A percentile compares a stretch with the other conserved stretches of the same genome.
phyloP scores from a whole-genome alignment of 352 stramenopile species.

The Pythium brassicae region DNA sequence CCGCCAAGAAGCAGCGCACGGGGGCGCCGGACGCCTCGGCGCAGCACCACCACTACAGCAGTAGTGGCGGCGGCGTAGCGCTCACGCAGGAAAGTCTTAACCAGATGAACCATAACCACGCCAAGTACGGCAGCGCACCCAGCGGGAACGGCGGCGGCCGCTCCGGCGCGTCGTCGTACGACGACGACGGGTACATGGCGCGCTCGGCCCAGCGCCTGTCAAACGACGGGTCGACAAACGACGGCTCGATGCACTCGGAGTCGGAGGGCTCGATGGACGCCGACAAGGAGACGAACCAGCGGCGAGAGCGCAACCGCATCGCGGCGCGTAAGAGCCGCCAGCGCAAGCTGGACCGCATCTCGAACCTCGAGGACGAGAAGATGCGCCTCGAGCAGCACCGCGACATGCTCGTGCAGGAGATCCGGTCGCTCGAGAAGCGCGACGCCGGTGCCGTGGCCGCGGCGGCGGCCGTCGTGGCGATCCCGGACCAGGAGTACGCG shows the following conservation, averaged over 20 bases:
- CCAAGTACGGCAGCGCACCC: conserved; percentile 28
- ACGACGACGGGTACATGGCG: conserved; percentile 58
- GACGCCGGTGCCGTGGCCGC: conserved; percentile 34
- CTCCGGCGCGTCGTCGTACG: conserved; percentile 35
- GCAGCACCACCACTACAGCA: not conserved
- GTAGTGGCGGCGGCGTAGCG: conserved; percentile 5
- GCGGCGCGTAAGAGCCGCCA: conserved; percentile 78
- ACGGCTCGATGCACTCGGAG: conserved; percentile 64
- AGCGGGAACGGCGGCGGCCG: conserved; percentile 4
- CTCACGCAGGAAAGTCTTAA: conserved; percentile 61
- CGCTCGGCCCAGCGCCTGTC: conserved; percentile 26
- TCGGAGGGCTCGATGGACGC: conserved; percentile 63
- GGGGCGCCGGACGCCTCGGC: not conserved
- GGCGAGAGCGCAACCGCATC: conserved; percentile 83
- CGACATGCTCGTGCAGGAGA: conserved; percentile 84
- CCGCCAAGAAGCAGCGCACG: conserved; percentile 50
- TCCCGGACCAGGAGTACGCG: conserved; percentile 78
- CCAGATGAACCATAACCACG: conserved; percentile 42
- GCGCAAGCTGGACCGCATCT: conserved; percentile 84
- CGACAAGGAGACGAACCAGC: conserved; percentile 63
- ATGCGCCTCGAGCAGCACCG: conserved; percentile 83
- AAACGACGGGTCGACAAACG: conserved; percentile 36
- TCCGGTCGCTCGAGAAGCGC: conserved; percentile 78
- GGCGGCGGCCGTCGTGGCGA: conserved; percentile 48
- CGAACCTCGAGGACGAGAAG: conserved; percentile 85